Evolutionary conservation across 2,329 filamentous ascomycete species (phyloP).

Genomic region (Clonostachys solani): DNA sequence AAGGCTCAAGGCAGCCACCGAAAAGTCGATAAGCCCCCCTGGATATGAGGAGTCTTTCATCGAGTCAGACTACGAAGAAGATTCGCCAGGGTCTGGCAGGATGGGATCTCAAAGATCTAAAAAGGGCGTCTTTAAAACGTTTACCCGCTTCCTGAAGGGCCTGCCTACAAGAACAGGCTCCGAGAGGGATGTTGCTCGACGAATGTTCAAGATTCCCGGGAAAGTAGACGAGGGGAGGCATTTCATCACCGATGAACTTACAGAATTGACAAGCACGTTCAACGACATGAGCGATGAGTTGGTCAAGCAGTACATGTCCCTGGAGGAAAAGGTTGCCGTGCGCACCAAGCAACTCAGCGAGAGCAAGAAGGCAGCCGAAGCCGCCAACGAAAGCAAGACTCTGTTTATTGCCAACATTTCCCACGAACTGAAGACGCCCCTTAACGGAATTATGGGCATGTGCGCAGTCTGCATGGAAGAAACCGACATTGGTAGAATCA

Average conservation of each 20-base stretch:
- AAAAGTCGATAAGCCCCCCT: conserved; percentile 65
- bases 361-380: conserved; percentile 87
- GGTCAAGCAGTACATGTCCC: conserved; percentile 75
- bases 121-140: conserved; percentile 30
- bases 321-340: conserved; percentile 81
- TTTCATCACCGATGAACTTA: conserved; percentile 76
- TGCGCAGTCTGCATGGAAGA: conserved; percentile 91
- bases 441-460: conserved; percentile 96
- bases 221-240: conserved; percentile 76
- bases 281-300: conserved; percentile 94
- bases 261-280: conserved; percentile 79
- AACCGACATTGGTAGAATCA: conserved; percentile 71
- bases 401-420: conserved; percentile 95
- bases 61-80: conserved; percentile 37
- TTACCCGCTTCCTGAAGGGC: conserved; percentile 30
- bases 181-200: conserved; percentile 30
- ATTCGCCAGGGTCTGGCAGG: conserved; percentile 15
- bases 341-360: conserved; percentile 81
- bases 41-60: conserved; percentile 47
- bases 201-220: conserved; percentile 76
- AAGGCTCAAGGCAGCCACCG: conserved; percentile 69
- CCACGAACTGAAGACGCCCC: conserved; percentile 82
- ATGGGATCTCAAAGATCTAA: conserved; percentile 36
- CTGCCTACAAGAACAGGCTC: conserved; percentile 13
- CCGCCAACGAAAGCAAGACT: conserved; percentile 96